Percentiles rank a stretch among this genome's conserved stretches.
These are phyloP conservation scores for Cladosporium sp. DNA, from an alignment of 2,329 filamentous ascomycete species.

Conservation along the genomic window DNA sequence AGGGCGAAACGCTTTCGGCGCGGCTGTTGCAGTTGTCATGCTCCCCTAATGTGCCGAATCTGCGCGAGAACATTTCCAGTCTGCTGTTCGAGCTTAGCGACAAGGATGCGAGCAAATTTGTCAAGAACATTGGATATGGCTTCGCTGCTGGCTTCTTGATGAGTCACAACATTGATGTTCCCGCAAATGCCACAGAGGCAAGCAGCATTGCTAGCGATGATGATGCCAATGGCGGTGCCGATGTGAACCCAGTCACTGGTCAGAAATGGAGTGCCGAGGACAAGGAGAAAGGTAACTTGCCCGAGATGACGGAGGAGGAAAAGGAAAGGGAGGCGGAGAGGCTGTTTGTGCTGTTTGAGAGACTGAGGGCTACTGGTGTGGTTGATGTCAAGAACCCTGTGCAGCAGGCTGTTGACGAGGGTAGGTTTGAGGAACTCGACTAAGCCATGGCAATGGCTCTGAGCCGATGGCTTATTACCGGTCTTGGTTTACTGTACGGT, in stretches of 20 bases:
- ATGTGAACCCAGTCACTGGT: conserved; percentile 80
- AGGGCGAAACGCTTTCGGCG: conserved; percentile 67
- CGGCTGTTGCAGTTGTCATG: conserved; percentile 73
- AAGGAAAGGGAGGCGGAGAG: conserved; percentile 88
- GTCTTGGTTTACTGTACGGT: no score
- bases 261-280: conserved; percentile 51
- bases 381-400: conserved; percentile 77
- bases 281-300: conserved; percentile 51
- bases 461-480: no score
- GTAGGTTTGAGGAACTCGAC: conserved; percentile 63
- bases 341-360: conserved; percentile 85
- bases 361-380: conserved; percentile 68
- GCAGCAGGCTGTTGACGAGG: conserved; percentile 62
- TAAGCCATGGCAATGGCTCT: conserved; percentile 17
- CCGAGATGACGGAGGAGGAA: conserved; percentile 84
- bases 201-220: conserved; percentile 35
- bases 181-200: conserved; percentile 58
- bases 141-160: conserved; percentile 88
- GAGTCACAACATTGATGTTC: conserved; percentile 74
- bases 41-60: conserved; percentile 63
- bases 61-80: conserved; percentile 69
- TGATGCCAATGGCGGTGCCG: conserved; percentile 26
- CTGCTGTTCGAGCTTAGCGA: conserved; percentile 85
- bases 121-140: conserved; percentile 90
- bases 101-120: conserved; percentile 71